These are phyloP conservation scores for Cymbopogon citratus DNA, from an alignment of 176 grass and related monocot genomes.

Conservation along the genomic window DNA sequence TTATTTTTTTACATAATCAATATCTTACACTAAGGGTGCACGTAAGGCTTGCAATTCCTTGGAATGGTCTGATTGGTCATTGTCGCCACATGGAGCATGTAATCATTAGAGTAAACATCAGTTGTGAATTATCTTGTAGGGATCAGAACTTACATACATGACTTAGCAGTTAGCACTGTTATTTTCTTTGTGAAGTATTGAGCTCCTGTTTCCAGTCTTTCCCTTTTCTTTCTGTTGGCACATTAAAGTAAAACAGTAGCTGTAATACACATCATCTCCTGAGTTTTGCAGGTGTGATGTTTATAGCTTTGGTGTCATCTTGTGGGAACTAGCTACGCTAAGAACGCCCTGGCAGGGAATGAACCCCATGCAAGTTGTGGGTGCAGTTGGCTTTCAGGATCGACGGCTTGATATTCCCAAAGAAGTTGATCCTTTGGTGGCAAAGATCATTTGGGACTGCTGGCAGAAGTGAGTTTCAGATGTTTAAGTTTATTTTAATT, in stretches of 20 bases:
- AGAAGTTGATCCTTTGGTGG: conserved; percentile 75
- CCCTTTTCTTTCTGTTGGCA: conserved; percentile 21
- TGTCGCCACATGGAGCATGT: neutral
- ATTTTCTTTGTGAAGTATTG: neutral
- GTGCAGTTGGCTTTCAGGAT: conserved; percentile 92
- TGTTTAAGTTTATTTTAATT: conserved; percentile 13
- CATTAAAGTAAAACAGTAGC: neutral
- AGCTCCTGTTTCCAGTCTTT: neutral
- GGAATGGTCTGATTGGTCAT: neutral
- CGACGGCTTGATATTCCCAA: conserved; percentile 73
- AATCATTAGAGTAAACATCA: neutral
- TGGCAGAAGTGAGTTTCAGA: conserved; percentile 74
- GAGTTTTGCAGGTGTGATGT: conserved; percentile 71
- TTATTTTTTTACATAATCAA: neutral
- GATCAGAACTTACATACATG: neutral
- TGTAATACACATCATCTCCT: neutral
- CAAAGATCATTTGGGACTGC: conserved; percentile 70
- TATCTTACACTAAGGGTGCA: neutral
- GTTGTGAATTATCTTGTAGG: conserved; percentile 8
- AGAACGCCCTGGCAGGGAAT: conserved; percentile 82
- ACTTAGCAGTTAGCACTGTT: neutral
- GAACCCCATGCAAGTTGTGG: conserved; percentile 97
- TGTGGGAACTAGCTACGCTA: conserved; percentile 86
- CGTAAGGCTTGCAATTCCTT: neutral
- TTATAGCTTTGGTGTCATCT: conserved; percentile 94